A percentile compares a stretch with the other conserved stretches of the same genome.
These are phyloP conservation scores for Tuber calosporum DNA, from an alignment of 495 filamentous ascomycete species.

Conservation along the genomic window DNA sequence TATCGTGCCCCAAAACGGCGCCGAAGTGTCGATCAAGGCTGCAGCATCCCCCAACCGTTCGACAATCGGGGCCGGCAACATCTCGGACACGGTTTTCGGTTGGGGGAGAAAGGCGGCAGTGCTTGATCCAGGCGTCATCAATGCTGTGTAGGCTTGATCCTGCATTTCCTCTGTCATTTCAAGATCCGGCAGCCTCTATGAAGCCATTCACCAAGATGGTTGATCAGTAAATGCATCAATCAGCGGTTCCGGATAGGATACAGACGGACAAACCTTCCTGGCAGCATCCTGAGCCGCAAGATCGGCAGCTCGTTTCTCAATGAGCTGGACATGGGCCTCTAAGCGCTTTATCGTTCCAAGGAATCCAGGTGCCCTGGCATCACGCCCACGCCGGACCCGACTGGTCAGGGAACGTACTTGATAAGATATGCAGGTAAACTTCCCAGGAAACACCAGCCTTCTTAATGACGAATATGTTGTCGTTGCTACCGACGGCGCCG, in stretches of 20 bases:
- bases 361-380: conserved; percentile 22
- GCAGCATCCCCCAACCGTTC: conserved; percentile 17
- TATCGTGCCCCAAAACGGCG: conserved; percentile 22
- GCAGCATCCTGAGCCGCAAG: conserved; percentile 26
- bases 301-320: conserved; percentile 36
- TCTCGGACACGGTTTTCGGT: conserved; percentile 21
- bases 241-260: not conserved
- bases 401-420: conserved; percentile 27
- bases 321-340: conserved; percentile 40
- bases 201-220: not conserved
- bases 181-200: conserved; percentile 29
- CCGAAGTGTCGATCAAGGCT: conserved; percentile 15
- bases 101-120: conserved; percentile 30
- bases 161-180: conserved; percentile 39
- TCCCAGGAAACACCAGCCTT: not conserved
- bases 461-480: not conserved
- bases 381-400: conserved; percentile 16
- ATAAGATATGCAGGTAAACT: conserved; percentile 31
- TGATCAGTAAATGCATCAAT: not conserved
- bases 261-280: conserved; percentile 15
- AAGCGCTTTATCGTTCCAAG: conserved; percentile 24
- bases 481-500: not conserved
- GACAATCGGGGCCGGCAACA: conserved; percentile 18
- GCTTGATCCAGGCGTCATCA: conserved; percentile 31
- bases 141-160: conserved; percentile 34